A percentile compares a stretch with the other conserved stretches of the same genome.
These are phyloP conservation scores for Aspergillus homomorphus DNA, from an alignment of 495 filamentous ascomycete species.

Conservation along the genomic window DNA sequence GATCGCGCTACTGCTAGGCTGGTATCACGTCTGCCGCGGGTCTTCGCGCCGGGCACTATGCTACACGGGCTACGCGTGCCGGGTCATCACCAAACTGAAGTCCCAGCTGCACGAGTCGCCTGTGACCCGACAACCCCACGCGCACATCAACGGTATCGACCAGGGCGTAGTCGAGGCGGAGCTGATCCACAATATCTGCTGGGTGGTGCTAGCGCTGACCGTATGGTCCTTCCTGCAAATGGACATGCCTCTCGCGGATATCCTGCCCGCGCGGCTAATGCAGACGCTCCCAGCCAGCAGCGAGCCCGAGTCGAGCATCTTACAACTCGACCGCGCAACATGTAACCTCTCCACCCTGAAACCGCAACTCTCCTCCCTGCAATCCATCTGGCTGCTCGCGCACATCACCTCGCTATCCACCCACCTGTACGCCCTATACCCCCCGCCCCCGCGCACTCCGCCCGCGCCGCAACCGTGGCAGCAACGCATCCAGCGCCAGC, in stretches of 20 bases:
- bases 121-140: neutral
- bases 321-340: slow-evolving; percentile 4
- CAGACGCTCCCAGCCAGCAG: neutral
- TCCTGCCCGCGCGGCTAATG: neutral
- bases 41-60: slow-evolving; percentile 8
- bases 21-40: slow-evolving; percentile 5
- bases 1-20: neutral
- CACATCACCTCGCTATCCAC: slow-evolving; percentile 3
- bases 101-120: neutral
- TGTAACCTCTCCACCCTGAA: slow-evolving; percentile 4
- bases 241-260: slow-evolving; percentile 2
- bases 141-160: slow-evolving; percentile 4
- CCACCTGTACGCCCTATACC: slow-evolving; percentile 1
- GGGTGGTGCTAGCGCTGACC: slow-evolving; percentile 3
- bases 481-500: slow-evolving; percentile 1
- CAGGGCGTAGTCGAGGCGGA: slow-evolving; percentile 3
- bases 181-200: slow-evolving; percentile 9
- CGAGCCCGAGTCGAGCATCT: neutral
- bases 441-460: neutral
- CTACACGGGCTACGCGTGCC: slow-evolving; percentile 1
- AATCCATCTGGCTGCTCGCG: slow-evolving; percentile 4
- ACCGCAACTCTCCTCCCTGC: slow-evolving; percentile 4
- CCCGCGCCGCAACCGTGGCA: slow-evolving; percentile 3
- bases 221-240: slow-evolving; percentile 11
- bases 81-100: neutral